Conservation (phyloP, 257 asterid species). For the Marsdenia floribunda region DNA sequence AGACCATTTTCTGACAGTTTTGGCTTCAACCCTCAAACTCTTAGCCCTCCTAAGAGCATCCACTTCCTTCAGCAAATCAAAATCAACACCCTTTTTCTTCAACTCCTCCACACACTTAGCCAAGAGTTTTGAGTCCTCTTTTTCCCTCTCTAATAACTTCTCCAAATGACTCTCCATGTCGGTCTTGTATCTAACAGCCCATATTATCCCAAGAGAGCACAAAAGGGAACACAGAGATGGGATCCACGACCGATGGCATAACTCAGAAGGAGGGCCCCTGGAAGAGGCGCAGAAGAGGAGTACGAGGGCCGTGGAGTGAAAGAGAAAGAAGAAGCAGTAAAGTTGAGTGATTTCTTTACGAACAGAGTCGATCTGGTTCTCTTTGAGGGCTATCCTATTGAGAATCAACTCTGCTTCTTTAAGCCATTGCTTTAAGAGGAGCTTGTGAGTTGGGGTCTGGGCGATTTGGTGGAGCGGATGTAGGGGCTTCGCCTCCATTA, state of each 20-base stretch:
- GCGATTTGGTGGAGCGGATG: conserved; percentile 92
- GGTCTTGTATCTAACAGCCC: conserved; percentile 65
- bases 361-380: conserved; percentile 63
- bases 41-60: conserved; percentile 89
- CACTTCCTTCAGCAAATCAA: conserved; percentile 83
- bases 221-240: conserved; percentile 53
- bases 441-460: conserved; percentile 71
- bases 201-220: conserved; percentile 48
- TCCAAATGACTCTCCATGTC: conserved; percentile 56
- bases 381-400: conserved; percentile 68
- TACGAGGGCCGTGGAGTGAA: conserved; percentile 75
- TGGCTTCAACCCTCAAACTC: conserved; percentile 70
- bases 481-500: conserved; percentile 41
- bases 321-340: conserved; percentile 81
- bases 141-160: conserved; percentile 70
- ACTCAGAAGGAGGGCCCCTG: conserved; percentile 1
- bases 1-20: conserved; percentile 64
- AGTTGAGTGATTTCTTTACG: conserved; percentile 70
- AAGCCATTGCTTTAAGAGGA: conserved; percentile 93
- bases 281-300: conserved; percentile 66
- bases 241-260: conserved; percentile 54
- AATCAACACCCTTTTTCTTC: conserved; percentile 79
- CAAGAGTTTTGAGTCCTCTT: conserved; percentile 65
- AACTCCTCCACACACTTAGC: conserved; percentile 75
- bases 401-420: conserved; percentile 85